Conservation (phyloP, 345 rosid genomes). For the Lenwebbia sp. region DNA sequence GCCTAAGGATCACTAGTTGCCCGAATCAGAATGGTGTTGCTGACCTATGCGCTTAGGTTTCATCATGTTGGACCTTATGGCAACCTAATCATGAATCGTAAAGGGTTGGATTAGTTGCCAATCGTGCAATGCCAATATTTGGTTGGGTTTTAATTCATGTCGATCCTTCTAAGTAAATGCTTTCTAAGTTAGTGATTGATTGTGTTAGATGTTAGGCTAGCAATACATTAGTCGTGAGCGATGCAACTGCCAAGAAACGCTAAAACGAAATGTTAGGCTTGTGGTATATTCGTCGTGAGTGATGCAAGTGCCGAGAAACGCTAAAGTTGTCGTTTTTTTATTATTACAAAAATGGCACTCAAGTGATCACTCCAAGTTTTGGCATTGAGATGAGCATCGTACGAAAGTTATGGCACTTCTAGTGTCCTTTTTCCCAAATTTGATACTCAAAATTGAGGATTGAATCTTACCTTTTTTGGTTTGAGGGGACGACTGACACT, state of each 20-base stretch:
- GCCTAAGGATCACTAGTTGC: not conserved
- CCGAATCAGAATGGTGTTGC: not conserved
- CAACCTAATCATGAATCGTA: not conserved
- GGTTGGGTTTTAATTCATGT: not conserved
- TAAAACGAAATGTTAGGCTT: too few relatives aligned
- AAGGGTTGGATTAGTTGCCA: not conserved
- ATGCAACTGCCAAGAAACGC: not conserved
- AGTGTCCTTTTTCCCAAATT: too few relatives aligned
- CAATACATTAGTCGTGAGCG: not conserved
- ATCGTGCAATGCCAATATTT: not conserved
- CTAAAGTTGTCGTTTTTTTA: too few relatives aligned
- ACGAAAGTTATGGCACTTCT: too few relatives aligned
- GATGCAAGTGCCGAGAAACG: not conserved
- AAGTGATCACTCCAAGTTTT: too few relatives aligned
- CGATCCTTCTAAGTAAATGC: not conserved
- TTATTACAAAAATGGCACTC: too few relatives aligned
- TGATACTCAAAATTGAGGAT: not conserved
- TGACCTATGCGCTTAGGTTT: not conserved
- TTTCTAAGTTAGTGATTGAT: not conserved
- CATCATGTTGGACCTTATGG: not conserved
- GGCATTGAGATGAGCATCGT: too few relatives aligned
- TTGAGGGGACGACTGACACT: not conserved
- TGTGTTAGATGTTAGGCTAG: not conserved
- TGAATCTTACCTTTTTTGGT: not conserved
- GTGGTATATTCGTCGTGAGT: not conserved